A percentile compares a stretch with the other conserved stretches of the same genome.
Evolutionary conservation across 2,329 filamentous ascomycete species (phyloP).

Genomic region (Ceratocystis cacaofunesta): DNA sequence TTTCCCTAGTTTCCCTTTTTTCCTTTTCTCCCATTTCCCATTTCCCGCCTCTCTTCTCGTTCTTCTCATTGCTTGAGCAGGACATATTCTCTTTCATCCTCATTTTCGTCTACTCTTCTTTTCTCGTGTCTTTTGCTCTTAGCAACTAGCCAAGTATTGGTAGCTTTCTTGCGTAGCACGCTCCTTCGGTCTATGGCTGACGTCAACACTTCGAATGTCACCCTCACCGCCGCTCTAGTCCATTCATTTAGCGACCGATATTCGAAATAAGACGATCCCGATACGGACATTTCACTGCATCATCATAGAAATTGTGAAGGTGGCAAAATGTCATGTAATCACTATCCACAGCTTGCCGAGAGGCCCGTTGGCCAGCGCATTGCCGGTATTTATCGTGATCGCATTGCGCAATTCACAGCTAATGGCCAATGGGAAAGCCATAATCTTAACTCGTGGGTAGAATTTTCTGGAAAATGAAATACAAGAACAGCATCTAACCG

Average conservation of each 20-base stretch:
- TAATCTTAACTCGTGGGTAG: constrained; percentile 53
- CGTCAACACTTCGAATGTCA: neutral
- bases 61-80: neutral
- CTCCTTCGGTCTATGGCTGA: neutral
- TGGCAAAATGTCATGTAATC: neutral
- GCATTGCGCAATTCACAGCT: constrained; percentile 67
- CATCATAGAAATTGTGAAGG: neutral
- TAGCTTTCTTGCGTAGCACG: too few species aligned
- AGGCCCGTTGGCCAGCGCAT: constrained; percentile 63
- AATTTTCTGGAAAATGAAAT: neutral
- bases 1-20: neutral
- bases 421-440: constrained; percentile 63
- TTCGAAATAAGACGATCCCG: neutral
- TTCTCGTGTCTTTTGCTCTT: too few species aligned
- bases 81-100: too few species aligned
- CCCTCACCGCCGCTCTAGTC: neutral
- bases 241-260: neutral
- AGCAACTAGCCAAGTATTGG: too few species aligned
- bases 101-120: neutral
- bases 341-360: constrained; percentile 36
- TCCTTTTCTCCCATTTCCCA: neutral
- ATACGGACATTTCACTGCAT: neutral
- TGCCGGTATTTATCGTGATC: constrained; percentile 67
- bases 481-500: neutral
- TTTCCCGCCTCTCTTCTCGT: neutral